Evolutionary conservation across 1,284 basidiomycete species (phyloP), one percentile per base, ranked within the genome.

Genomic region (Schizophyllum commune): DNA sequence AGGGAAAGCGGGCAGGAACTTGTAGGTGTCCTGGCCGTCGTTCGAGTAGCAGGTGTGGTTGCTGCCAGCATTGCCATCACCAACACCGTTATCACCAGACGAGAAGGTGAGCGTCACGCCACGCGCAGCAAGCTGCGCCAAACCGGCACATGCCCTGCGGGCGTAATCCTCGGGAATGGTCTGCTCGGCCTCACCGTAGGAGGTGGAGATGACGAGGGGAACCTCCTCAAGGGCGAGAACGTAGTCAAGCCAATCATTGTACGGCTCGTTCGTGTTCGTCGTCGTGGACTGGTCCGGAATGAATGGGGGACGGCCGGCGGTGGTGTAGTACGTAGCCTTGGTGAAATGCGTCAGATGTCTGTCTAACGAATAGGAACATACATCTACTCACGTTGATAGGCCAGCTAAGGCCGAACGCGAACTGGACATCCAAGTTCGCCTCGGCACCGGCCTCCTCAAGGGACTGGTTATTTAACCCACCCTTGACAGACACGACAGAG

Each of bases 401-500:
- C 65, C 77, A 79, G 1, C 83, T 77, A 21, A 89, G 62, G 21
- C 87, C 88, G 65, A 82, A 86, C 1, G 80, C 86, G 75, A 81
- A 88, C 69, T 86, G 88, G 6, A 76, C 79, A 69, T 89, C 91
- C 63, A 93, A 73, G 67, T 90, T 80, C 11, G 89, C 89, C 71
- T 93, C 91, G 1, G 65, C 70, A 0, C 88, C 89, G 11, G 87
- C 82, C 19, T 75, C 72, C 1, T 70, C 67, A 7, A 73, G 63
- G 53, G 69, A 82, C 71, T 93, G 90, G 61, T 79, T 75, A 67
- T 92, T 89, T 60, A 78, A 58, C 1, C 84, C 88, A 58, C 82
- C 86, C 27, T 77, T 76, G n/a, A 86, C 71, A 15, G 80, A 79
- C 39, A 83, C 67, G 60, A 82, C 75, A 0, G 73, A 72, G 68